Evolutionary conservation across 2,329 filamentous ascomycete species (phyloP).

Genomic region (Tympanopsis confertula): DNA sequence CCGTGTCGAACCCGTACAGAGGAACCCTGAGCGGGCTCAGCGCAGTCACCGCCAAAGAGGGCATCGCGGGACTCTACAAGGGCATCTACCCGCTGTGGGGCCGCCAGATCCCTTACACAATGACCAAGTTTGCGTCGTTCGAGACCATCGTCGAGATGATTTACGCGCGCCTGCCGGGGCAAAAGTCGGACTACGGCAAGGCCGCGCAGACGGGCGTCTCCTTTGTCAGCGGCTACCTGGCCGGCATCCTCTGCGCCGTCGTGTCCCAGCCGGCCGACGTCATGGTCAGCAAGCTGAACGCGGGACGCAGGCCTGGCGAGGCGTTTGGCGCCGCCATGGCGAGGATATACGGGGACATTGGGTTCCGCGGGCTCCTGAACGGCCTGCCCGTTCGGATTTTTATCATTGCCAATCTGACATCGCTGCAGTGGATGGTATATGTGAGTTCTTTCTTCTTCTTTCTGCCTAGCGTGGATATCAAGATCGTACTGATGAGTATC

Average conservation of each 20-base stretch:
- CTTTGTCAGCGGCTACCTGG: conserved; percentile 73
- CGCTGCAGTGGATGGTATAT: conserved; percentile 90
- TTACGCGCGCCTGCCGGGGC: conserved; percentile 63
- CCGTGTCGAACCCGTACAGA: conserved; percentile 66
- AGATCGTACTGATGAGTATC: conserved; percentile 2
- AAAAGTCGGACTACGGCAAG: conserved; percentile 71
- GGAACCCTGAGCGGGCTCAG: conserved; percentile 65
- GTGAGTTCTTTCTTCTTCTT: conserved; percentile 24
- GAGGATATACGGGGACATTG: conserved; percentile 78
- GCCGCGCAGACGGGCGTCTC: conserved; percentile 74
- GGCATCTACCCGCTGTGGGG: conserved; percentile 85
- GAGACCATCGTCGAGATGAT: conserved; percentile 83
- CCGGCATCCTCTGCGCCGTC: conserved; percentile 77
- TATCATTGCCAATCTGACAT: conserved; percentile 76
- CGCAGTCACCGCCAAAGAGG: conserved; percentile 62
- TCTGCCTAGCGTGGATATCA: neutral
- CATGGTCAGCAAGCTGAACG: conserved; percentile 87
- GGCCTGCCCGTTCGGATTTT: conserved; percentile 75
- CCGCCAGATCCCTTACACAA: conserved; percentile 80
- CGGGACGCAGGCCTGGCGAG: conserved; percentile 65
- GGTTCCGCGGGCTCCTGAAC: conserved; percentile 83
- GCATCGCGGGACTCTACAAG: conserved; percentile 66
- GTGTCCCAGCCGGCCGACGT: conserved; percentile 75
- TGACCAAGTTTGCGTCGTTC: conserved; percentile 90
- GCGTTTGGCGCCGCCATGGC: conserved; percentile 64